These are phyloP conservation scores for Mrakia gelida DNA, from an alignment of 768 basidiomycete genomes.

Conservation along the genomic window DNA sequence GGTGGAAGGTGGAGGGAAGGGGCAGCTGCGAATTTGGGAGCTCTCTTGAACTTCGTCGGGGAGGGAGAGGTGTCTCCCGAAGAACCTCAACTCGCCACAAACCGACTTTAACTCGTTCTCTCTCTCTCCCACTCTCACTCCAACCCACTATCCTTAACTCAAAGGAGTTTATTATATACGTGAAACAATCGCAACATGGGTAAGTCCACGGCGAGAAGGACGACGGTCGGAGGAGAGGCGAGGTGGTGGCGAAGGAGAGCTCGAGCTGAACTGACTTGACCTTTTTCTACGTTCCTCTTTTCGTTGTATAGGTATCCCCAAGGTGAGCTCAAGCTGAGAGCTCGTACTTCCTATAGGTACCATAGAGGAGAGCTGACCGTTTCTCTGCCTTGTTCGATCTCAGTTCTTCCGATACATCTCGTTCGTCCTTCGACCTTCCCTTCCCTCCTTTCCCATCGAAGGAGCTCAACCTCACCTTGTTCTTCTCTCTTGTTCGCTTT, in stretches of 20 bases:
- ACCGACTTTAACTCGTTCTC: constrained; percentile 12
- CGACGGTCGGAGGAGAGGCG: background rate
- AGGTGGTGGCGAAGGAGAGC: constrained; percentile 1
- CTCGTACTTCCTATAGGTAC: background rate
- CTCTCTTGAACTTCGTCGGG: background rate
- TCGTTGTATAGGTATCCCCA: constrained; percentile 26
- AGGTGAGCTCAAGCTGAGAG: constrained; percentile 15
- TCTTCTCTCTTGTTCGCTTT: background rate
- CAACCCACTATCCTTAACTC: background rate
- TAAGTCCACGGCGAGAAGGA: background rate
- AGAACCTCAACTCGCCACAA: constrained; percentile 7
- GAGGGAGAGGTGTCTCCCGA: background rate
- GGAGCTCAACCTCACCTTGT: background rate
- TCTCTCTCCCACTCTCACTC: background rate
- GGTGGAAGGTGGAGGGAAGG: background rate
- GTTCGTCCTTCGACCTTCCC: constrained; percentile 30
- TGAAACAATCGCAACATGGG: constrained; percentile 12
- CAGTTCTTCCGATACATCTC: constrained; percentile 52
- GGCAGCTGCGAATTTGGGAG: background rate
- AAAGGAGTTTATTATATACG: background rate
- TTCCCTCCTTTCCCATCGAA: background rate
- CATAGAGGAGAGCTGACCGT: background rate
- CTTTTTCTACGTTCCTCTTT: background rate
- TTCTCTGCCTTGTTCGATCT: background rate
- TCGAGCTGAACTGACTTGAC: background rate